These are phyloP conservation scores for Aspergillus awamori DNA, from an alignment of 2,329 filamentous ascomycete genomes.

Conservation along the genomic window DNA sequence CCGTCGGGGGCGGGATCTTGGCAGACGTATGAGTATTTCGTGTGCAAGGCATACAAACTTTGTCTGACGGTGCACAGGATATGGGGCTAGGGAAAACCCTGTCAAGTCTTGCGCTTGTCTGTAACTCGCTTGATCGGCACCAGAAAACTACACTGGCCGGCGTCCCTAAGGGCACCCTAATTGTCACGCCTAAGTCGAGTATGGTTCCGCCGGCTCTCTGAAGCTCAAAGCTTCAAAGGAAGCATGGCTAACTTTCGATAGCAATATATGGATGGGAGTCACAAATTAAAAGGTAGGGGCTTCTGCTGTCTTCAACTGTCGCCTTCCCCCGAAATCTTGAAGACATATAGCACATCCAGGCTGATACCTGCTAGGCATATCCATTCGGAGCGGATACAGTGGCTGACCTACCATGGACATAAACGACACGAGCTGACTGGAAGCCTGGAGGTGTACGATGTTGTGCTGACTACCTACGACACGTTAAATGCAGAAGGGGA, in stretches of 20 bases:
- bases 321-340: not conserved
- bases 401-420: constrained; percentile 6
- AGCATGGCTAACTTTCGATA: not conserved
- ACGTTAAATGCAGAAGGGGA: not conserved
- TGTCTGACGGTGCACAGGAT: constrained; percentile 6
- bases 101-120: constrained; percentile 1
- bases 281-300: constrained; percentile 7
- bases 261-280: constrained; percentile 6
- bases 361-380: constrained; percentile 7
- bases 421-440: not conserved
- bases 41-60: not conserved
- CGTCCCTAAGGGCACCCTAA: constrained; percentile 2
- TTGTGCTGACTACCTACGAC: constrained; percentile 13
- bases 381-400: not conserved
- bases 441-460: not conserved
- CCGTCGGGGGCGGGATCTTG: constrained; percentile 4
- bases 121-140: not conserved
- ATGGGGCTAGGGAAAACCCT: constrained; percentile 15
- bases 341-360: not conserved
- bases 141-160: not conserved
- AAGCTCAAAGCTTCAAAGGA: not conserved
- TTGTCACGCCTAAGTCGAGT: constrained; percentile 10
- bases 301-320: too few species aligned
- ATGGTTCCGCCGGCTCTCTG: not conserved
- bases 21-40: constrained; percentile 7